Conservation (phyloP, 106 monocot genomes). For the Apostasia ramifera region DNA sequence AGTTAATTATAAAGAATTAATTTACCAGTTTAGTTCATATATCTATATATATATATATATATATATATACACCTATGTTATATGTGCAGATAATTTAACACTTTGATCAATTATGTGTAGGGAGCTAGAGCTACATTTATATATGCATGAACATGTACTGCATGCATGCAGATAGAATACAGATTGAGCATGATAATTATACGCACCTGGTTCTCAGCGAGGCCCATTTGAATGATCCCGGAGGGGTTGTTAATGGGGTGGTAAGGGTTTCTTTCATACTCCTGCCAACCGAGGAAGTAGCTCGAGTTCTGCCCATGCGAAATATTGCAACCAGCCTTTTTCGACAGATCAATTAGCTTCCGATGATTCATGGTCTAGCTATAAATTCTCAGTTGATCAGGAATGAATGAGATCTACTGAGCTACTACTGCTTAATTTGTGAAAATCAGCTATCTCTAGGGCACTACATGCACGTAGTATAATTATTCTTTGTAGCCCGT, state of each 20-base stretch:
- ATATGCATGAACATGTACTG: neutral
- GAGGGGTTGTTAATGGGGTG: conserved; percentile 41
- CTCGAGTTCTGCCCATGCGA: conserved; percentile 75
- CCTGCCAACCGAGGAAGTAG: conserved; percentile 84
- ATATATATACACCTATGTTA: too few relatives aligned
- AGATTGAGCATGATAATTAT: neutral
- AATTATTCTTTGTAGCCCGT: too few relatives aligned
- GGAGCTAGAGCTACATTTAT: neutral
- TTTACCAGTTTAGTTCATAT: too few relatives aligned
- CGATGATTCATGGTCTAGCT: too few relatives aligned
- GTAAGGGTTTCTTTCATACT: conserved; percentile 74
- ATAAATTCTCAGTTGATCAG: too few relatives aligned
- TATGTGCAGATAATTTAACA: neutral
- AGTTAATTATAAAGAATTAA: neutral
- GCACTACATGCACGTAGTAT: too few relatives aligned
- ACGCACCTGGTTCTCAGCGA: conserved; percentile 84
- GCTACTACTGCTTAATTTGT: too few relatives aligned
- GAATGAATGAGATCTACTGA: too few relatives aligned
- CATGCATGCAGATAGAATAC: too few relatives aligned
- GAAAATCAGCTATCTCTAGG: too few relatives aligned
- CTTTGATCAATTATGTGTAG: neutral
- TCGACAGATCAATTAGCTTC: conserved; percentile 6
- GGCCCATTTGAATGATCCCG: conserved; percentile 95
- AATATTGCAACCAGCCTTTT: conserved; percentile 25
- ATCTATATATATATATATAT: too few relatives aligned